Percentiles rank a stretch among this genome's conserved stretches.
Conservation (phyloP, 2,329 filamentous ascomycete species). For the Colletotrichum graminicola region DNA sequence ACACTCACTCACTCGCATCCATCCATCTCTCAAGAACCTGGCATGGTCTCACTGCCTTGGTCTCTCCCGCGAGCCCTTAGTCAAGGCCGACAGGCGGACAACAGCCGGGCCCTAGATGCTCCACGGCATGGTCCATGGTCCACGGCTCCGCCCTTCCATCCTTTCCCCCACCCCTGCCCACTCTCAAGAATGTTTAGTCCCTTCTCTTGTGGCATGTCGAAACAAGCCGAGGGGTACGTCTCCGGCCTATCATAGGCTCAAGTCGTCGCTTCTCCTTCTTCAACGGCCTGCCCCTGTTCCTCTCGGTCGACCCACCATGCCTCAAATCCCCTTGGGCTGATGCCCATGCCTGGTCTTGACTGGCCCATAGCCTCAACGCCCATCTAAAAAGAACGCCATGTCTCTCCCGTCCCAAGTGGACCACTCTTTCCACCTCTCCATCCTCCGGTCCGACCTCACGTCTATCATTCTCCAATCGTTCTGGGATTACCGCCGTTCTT, state of each 20-base stretch:
- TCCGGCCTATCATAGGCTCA: constrained; percentile 49
- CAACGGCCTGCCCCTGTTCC: constrained; percentile 46
- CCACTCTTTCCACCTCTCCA: constrained; percentile 40
- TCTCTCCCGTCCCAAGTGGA: constrained; percentile 43
- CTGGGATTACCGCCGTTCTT: constrained; percentile 48
- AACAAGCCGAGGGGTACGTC: constrained; percentile 41
- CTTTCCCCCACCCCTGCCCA: constrained; percentile 35
- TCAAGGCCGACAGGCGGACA: constrained; percentile 15
- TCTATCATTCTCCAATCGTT: constrained; percentile 52
- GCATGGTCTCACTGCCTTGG: constrained; percentile 30
- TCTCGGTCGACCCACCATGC: constrained; percentile 53
- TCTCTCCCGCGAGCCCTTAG: constrained; percentile 19
- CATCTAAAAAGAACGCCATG: constrained; percentile 41
- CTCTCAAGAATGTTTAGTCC: constrained; percentile 48
- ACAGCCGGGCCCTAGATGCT: constrained; percentile 26
- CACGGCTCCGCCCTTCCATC: constrained; percentile 14
- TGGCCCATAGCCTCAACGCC: constrained; percentile 49
- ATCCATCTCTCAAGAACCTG: constrained; percentile 12
- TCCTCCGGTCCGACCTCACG: constrained; percentile 41
- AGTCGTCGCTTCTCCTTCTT: constrained; percentile 40
- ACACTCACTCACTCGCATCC: neutral
- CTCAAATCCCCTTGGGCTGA: constrained; percentile 53
- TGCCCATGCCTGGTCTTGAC: constrained; percentile 52
- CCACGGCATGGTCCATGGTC: neutral
- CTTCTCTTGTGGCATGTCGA: constrained; percentile 42